Base-by-base conservation (phyloP, 176 grass and related monocot species). In the Hyparrhenia diplandra region DNA sequence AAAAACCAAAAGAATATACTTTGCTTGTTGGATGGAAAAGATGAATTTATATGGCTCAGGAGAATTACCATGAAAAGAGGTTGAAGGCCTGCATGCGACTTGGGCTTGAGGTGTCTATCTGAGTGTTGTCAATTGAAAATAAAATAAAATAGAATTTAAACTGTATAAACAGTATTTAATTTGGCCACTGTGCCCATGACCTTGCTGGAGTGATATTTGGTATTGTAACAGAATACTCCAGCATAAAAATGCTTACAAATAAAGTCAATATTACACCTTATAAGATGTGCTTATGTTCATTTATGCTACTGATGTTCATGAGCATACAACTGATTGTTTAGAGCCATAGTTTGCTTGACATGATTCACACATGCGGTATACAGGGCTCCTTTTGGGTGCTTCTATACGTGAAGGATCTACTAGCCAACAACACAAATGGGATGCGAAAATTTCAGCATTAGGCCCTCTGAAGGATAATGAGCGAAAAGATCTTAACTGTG, bases 381-480 rank as follows among this genome's bases (percentile, higher is more conserved):
- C 78, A 94, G 83, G 77, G 6, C 27, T 23, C 78, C 62, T 85
- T 91, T 86, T 85, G 67, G 74, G 91, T 88, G 71, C 46, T 64
- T 80, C 79, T 81, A 69, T 69, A 88, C 13, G 54, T 21, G 79
- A 95, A 89, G 90, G 86, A 27, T 79, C 69, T 75, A 76, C 18
- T 81, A 88, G 63, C 8, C 84, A 93, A 78, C 87, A 84, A 29
- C 72, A 83, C 37, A 93, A 82, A 87, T 81, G 84, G 65, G 84
- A 93, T 82, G 73, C 61, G 32, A 88, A 89, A 78, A 84, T 88
- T 87, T 88, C 84, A 55, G 92, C 90, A 80, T 87, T 98, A 89
- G 90, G 95, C 41, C 86, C 90, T 71, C 64, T 95, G 60, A 98
- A 98, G 82, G 95, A 95, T 51, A 87, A 75, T 81, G 92, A 98